Evolutionary conservation across 345 rosid species (phyloP).

Genomic region (Moricandia moricandioides): DNA sequence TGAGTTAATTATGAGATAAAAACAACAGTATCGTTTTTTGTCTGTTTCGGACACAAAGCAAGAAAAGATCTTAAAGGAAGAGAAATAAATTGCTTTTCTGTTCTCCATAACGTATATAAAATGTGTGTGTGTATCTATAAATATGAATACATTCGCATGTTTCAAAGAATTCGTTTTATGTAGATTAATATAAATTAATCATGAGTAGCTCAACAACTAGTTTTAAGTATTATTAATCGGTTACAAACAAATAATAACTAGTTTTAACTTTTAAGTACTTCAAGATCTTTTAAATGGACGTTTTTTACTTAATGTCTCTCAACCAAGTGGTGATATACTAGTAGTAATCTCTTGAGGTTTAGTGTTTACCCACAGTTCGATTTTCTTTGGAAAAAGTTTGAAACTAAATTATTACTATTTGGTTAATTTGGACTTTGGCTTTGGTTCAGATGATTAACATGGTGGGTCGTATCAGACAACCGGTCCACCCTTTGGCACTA

Average conservation of each 20-base stretch:
- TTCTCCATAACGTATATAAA: conserved; percentile 23
- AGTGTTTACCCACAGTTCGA: too few species aligned
- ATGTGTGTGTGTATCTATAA: not conserved
- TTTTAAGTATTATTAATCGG: not conserved
- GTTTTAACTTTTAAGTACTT: conserved; percentile 1
- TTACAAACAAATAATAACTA: conserved; percentile 15
- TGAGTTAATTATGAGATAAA: conserved; percentile 26
- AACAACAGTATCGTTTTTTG: conserved; percentile 35
- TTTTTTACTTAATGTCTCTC: not conserved
- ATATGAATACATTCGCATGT: not conserved
- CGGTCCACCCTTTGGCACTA: too few species aligned
- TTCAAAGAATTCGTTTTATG: conserved; percentile 8
- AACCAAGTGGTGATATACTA: too few species aligned
- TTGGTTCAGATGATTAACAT: too few species aligned
- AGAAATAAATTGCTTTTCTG: conserved; percentile 27
- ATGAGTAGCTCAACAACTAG: conserved; percentile 30
- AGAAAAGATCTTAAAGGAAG: conserved; percentile 28
- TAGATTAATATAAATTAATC: conserved; percentile 11
- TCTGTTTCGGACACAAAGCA: conserved; percentile 34
- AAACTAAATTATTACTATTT: too few species aligned
- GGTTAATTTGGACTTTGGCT: too few species aligned
- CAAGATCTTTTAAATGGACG: not conserved
- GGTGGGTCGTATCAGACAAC: too few species aligned
- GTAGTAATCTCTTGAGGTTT: too few species aligned
- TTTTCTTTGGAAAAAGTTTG: too few species aligned